Evolutionary conservation across 768 basidiomycete species (phyloP).

Genomic region (Serendipita sp.): DNA sequence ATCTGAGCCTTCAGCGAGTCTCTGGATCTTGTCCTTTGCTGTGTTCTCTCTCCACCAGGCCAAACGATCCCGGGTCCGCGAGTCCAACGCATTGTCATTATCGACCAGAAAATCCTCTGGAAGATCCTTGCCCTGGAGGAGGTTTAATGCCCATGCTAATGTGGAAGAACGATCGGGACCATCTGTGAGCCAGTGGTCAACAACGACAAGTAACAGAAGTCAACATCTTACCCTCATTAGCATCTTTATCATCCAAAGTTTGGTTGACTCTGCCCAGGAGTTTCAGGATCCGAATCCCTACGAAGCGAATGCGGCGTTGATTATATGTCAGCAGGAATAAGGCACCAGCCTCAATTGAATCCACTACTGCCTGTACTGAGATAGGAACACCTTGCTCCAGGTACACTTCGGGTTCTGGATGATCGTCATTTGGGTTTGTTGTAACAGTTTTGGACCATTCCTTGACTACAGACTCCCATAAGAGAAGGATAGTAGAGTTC

Average conservation of each 20-base stretch:
- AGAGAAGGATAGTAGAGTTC: constrained; percentile 42
- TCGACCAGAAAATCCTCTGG: background rate
- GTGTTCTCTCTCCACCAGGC: constrained; percentile 38
- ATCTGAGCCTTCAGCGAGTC: constrained; percentile 55
- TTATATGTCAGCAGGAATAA: constrained; percentile 60
- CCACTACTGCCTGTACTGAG: constrained; percentile 29
- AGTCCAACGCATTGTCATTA: constrained; percentile 5
- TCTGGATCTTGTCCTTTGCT: constrained; percentile 40
- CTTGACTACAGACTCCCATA: constrained; percentile 64
- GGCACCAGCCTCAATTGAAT: constrained; percentile 53
- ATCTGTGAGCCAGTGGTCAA: constrained; percentile 25
- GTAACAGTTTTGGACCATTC: constrained; percentile 41
- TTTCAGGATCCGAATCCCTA: constrained; percentile 50
- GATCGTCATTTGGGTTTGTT: constrained; percentile 16
- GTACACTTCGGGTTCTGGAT: background rate
- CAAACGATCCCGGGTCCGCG: background rate
- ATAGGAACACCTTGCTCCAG: background rate
- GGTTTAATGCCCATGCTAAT: background rate
- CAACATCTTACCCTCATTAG: background rate
- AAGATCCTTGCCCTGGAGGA: constrained; percentile 4
- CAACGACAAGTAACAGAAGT: background rate
- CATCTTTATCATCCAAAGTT: background rate
- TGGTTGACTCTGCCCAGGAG: constrained; percentile 26
- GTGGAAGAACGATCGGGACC: background rate
- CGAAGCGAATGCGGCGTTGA: constrained; percentile 31